Conservation (phyloP, 352 stramenopile genomes). For the Pilasporangium apinafurcum region DNA sequence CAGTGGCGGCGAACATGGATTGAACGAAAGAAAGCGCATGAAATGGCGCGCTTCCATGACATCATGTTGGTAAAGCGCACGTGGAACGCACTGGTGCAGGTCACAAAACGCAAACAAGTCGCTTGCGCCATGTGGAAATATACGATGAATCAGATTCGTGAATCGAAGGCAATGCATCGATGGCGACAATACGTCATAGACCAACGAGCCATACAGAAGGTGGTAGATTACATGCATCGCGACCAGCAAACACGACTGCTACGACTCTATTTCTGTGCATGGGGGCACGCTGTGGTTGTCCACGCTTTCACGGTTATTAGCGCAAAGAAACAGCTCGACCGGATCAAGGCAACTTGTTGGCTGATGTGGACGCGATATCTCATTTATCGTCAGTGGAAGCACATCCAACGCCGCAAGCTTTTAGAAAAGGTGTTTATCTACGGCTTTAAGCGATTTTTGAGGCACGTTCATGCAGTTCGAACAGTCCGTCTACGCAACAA, state of each 20-base stretch:
- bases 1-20: not conserved
- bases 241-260: not conserved
- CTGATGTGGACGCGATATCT: not conserved
- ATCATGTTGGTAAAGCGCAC: not conserved
- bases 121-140: constrained; percentile 14
- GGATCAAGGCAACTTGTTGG: not conserved
- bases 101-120: constrained; percentile 14
- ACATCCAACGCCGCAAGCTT: not conserved
- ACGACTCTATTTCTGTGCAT: not conserved
- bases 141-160: constrained; percentile 2
- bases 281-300: constrained; percentile 2
- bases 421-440: not conserved
- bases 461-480: not conserved
- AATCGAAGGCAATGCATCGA: not conserved
- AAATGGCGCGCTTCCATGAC: not conserved
- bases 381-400: not conserved
- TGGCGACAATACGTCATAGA: constrained; percentile 1
- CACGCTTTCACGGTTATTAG: constrained; percentile 1
- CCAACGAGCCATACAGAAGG: not conserved
- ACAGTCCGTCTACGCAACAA: not conserved
- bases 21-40: not conserved
- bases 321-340: not conserved
- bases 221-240: not conserved
- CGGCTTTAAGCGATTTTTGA: not conserved
- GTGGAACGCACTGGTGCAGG: constrained; percentile 7